Conservation (phyloP, 1,284 basidiomycete species). For the Exobasidium cylindrosporum region DNA sequence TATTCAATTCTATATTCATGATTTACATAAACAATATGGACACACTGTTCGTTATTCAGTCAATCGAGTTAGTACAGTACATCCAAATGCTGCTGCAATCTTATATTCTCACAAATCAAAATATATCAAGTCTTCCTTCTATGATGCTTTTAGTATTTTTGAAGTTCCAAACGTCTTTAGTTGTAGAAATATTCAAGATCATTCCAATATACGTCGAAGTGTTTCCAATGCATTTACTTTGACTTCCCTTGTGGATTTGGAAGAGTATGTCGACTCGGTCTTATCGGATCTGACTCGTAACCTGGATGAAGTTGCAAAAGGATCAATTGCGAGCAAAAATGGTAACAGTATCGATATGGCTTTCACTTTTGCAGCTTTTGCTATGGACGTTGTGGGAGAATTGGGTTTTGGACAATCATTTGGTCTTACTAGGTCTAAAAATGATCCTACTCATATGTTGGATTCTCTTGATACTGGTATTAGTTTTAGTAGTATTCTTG, state of each 20-base stretch:
- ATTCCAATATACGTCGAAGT: background rate
- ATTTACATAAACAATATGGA: background rate
- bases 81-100: background rate
- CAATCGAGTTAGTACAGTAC: background rate
- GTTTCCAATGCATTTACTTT: background rate
- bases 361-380: background rate
- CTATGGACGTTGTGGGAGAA: conserved; percentile 4
- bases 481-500: background rate
- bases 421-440: background rate
- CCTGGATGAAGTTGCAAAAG: background rate
- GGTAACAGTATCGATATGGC: background rate
- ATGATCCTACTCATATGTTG: background rate
- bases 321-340: background rate
- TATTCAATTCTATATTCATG: background rate
- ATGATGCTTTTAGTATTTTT: background rate
- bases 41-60: background rate
- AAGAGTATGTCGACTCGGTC: no score
- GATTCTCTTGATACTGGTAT: background rate
- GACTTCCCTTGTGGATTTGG: background rate
- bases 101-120: background rate
- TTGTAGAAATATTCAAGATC: background rate
- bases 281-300: no score
- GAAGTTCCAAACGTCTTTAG: background rate
- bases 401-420: background rate
- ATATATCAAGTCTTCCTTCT: background rate